These are phyloP conservation scores for Colletotrichum viniferum DNA, from an alignment of 2,329 filamentous ascomycete species.

Conservation along the genomic window DNA sequence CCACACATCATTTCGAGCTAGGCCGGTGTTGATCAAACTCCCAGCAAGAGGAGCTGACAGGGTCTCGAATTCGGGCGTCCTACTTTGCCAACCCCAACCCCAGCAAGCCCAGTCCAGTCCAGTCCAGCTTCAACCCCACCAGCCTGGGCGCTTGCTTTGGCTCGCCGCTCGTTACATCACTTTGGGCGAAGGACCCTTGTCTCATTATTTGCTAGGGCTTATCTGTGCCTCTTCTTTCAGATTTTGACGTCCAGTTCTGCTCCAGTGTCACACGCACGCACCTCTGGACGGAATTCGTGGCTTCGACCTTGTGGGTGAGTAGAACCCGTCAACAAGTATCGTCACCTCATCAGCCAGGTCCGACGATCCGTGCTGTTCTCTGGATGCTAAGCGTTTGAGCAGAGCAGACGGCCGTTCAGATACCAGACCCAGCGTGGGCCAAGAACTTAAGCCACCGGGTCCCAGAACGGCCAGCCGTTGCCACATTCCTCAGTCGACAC, in stretches of 20 bases:
- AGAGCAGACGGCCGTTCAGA: background rate
- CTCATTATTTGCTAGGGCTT: conserved; percentile 11
- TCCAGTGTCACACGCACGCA: background rate
- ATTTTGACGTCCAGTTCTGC: conserved; percentile 5
- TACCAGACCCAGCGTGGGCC: background rate
- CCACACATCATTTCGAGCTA: conserved; percentile 14
- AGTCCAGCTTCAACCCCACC: conserved; percentile 3
- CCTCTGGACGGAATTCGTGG: background rate
- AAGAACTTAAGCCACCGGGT: background rate
- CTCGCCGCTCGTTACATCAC: conserved; percentile 16
- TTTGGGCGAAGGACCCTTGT: conserved; percentile 14
- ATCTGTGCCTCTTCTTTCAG: conserved; percentile 15
- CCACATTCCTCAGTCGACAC: conserved; percentile 4
- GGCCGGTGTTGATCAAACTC: conserved; percentile 15
- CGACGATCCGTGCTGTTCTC: background rate
- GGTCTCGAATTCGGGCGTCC: background rate
- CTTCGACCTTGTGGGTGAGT: conserved; percentile 10
- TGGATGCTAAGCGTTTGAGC: conserved; percentile 6
- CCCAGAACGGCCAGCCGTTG: conserved; percentile 9
- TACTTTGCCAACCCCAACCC: conserved; percentile 14
- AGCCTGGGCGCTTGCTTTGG: conserved; percentile 14
- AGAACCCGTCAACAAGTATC: background rate
- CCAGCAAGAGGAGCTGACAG: conserved; percentile 3
- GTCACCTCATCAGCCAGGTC: background rate
- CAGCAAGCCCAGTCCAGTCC: background rate